phyloP scores from a whole-genome alignment of 306 rosid genomes.

The Ormosia emarginata region DNA sequence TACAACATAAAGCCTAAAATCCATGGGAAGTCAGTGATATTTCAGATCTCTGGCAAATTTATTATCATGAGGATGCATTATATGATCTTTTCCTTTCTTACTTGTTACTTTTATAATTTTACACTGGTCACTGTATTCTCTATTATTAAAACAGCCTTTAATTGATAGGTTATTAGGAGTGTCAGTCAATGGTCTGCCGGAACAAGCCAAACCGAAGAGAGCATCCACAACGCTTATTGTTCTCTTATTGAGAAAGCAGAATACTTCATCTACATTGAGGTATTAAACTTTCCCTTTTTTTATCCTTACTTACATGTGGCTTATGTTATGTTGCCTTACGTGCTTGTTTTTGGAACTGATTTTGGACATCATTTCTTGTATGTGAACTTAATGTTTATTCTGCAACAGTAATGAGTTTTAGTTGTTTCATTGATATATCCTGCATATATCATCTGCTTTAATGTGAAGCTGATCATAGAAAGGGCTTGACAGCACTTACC shows the following conservation, averaged over 20 bases:
- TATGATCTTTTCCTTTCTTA: conserved; percentile 2
- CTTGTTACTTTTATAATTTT: conserved; percentile 9
- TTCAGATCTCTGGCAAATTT: conserved; percentile 9
- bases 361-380: neutral
- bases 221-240: conserved; percentile 94
- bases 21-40: neutral
- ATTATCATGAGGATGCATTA: conserved; percentile 1
- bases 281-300: conserved; percentile 24
- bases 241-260: conserved; percentile 94
- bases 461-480: neutral
- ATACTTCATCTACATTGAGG: conserved; percentile 95
- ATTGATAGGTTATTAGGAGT: conserved; percentile 84
- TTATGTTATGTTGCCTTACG: neutral
- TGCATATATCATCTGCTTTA: neutral
- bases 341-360: neutral
- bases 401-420: neutral
- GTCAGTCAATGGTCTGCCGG: conserved; percentile 99
- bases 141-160: conserved; percentile 4
- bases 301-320: conserved; percentile 1
- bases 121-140: conserved; percentile 1
- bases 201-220: conserved; percentile 89
- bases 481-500: neutral
- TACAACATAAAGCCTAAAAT: neutral
- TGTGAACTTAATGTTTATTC: neutral
- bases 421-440: neutral